Base-by-base conservation (phyloP, 2,329 filamentous ascomycete species). In the Rosellinia necatrix region DNA sequence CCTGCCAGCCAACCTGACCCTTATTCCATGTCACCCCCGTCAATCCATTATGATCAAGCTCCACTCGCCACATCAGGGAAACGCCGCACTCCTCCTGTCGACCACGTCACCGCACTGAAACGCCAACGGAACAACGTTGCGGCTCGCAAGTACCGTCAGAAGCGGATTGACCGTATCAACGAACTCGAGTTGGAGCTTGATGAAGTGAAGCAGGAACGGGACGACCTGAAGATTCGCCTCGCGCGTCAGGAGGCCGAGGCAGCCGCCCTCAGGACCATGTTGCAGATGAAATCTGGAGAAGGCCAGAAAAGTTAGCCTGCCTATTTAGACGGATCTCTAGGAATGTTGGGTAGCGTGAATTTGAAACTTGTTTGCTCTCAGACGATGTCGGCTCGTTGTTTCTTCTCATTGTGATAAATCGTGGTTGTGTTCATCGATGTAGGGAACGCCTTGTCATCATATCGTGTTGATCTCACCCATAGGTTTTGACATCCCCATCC, bases 131-230 rank as follows among this genome's bases (percentile, higher is more conserved):
- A 90, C 71, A 90, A 86, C 12, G 78, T 88, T 59, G 87, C 87
- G n/a, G 87, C 87, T 25, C 81, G 85, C 59, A 85, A 87, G 59
- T 90, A 89, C 68, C 83, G 87, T 22, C 86, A 90, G 69, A 88
- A 87, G 70, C 83, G 86, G 41, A 78, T 89, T 29, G 86, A 90
- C 64, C 83, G 85, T 59, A 82, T 89, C 70, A 74, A 73, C 22
- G 81, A 83, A 58, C 77, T 90, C 27, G 86, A 90, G 70, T 70
- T 74, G 7, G 79, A 82, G 17, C 73, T 90, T 37, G 79, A 79
- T 42, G 77, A 81, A 38, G 79, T 86, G 66, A 81, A 81, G 56
- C 71, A 77, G 43, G 87, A 90, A 66, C 74, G 85, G 15, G 86
- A 90, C 64, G 84, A 83, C 13, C 70, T 89, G 63, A 81, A 80